Conservation (phyloP, 495 filamentous ascomycete species). For the Talaromyces stipitatus region DNA sequence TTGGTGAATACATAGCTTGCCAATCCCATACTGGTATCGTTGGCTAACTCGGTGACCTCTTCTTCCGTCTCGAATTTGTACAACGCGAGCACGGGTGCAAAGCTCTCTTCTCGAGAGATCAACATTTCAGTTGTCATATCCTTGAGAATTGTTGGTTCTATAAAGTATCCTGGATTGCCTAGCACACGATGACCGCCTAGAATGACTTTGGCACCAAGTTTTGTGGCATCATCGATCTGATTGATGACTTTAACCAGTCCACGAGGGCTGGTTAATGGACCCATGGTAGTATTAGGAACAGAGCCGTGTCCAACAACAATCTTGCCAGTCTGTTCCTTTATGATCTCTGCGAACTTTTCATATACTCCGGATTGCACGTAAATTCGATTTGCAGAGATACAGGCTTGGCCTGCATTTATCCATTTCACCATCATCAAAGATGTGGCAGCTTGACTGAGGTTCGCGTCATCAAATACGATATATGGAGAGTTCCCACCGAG, state of each 20-base stretch:
- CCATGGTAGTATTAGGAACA: conserved; percentile 53
- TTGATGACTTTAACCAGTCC: conserved; percentile 54
- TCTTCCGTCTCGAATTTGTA: conserved; percentile 66
- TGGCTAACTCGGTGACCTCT: conserved; percentile 54
- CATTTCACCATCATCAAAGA: conserved; percentile 46
- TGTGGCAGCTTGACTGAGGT: conserved; percentile 34
- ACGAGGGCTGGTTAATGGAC: conserved; percentile 56
- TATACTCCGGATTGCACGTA: conserved; percentile 46
- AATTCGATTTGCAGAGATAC: conserved; percentile 53
- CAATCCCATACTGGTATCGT: conserved; percentile 62
- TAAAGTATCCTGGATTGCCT: conserved; percentile 54
- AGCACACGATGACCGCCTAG: conserved; percentile 47
- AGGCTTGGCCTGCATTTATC: conserved; percentile 50
- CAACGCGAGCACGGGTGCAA: conserved; percentile 60
- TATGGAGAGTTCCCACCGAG: conserved; percentile 57
- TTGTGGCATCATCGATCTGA: conserved; percentile 57
- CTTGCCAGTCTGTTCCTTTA: conserved; percentile 45
- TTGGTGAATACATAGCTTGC: conserved; percentile 69
- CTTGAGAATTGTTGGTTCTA: conserved; percentile 61
- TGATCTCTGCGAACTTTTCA: conserved; percentile 35
- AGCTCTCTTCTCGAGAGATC: conserved; percentile 61
- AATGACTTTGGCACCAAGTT: conserved; percentile 50
- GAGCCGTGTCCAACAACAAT: conserved; percentile 61
- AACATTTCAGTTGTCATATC: conserved; percentile 56
- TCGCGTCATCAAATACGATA: conserved; percentile 57